phyloP scores from a whole-genome alignment of 2,329 filamentous ascomycete species.

The Achaetomium macrosporum region DNA sequence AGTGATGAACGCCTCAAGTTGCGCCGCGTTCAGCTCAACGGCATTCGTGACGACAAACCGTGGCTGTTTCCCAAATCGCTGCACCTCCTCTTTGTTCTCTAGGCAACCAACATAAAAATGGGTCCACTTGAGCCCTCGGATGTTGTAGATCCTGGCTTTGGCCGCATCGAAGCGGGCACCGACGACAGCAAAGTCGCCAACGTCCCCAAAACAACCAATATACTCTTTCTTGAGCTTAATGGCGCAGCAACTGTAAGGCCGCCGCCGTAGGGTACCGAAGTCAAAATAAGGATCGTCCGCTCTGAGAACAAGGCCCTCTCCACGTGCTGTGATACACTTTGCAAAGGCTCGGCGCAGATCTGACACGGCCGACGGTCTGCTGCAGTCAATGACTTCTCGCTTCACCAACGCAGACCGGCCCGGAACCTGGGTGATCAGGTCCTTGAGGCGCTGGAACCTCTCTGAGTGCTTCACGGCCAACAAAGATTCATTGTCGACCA shows the following conservation, averaged over 20 bases:
- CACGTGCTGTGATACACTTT: conserved; percentile 55
- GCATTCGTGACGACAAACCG: conserved; percentile 62
- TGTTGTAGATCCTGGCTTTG: conserved; percentile 50
- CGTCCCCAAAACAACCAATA: conserved; percentile 68
- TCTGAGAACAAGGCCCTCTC: conserved; percentile 79
- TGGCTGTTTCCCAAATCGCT: conserved; percentile 46
- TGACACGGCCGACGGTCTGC: conserved; percentile 42
- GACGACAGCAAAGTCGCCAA: conserved; percentile 75
- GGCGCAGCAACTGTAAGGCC: conserved; percentile 45
- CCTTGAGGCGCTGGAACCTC: conserved; percentile 53
- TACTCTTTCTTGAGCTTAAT: conserved; percentile 91
- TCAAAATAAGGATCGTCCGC: conserved; percentile 73
- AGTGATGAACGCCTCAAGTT: conserved; percentile 46
- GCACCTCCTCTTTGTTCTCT: conserved; percentile 57
- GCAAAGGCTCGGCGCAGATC: conserved; percentile 61
- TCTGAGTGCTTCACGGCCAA: conserved; percentile 49
- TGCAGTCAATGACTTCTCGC: conserved; percentile 63
- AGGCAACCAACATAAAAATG: conserved; percentile 76
- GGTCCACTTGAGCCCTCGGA: conserved; percentile 62
- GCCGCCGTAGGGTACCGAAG: conserved; percentile 33
- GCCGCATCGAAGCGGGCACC: conserved; percentile 66
- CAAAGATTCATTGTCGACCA: conserved; percentile 49
- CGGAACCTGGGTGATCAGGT: conserved; percentile 44
- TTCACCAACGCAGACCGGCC: conserved; percentile 64
- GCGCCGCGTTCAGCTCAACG: conserved; percentile 48